phyloP scores from a whole-genome alignment of 192 early-diverging fungal species.

The Coemansia asiatica region DNA sequence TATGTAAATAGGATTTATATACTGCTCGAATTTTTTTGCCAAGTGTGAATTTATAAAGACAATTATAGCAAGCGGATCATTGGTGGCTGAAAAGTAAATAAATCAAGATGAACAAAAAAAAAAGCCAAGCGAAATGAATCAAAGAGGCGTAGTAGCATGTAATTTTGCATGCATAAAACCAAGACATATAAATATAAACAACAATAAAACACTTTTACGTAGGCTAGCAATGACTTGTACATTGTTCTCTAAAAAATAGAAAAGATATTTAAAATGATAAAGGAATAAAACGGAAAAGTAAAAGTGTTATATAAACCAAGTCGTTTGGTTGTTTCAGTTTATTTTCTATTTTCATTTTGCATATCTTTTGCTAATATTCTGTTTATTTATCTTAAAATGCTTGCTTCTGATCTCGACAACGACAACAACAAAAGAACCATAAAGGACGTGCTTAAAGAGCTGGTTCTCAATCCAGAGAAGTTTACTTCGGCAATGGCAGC shows the following conservation, averaged over 20 bases:
- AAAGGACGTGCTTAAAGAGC: conserved; percentile 64
- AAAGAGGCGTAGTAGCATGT: no score
- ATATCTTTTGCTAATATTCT: background rate
- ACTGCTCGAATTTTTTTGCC: no score
- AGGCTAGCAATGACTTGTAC: no score
- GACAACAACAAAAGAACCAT: conserved; percentile 11
- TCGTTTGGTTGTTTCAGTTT: background rate
- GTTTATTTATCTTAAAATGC: background rate
- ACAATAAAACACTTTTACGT: no score
- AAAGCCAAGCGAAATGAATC: no score
- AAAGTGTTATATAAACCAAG: background rate
- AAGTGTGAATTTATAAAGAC: no score
- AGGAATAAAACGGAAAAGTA: background rate
- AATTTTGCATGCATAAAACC: no score
- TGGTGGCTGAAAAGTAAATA: no score
- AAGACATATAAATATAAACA: no score
- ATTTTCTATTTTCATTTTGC: background rate
- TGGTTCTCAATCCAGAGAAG: conserved; percentile 61
- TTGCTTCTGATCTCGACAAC: background rate
- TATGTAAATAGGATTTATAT: no score
- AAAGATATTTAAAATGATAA: background rate
- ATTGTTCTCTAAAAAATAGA: background rate
- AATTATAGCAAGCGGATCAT: no score
- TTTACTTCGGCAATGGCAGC: conserved; percentile 64
- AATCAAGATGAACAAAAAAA: no score